phyloP scores from a whole-genome alignment of 139 green algal species.

The Chara braunii region DNA sequence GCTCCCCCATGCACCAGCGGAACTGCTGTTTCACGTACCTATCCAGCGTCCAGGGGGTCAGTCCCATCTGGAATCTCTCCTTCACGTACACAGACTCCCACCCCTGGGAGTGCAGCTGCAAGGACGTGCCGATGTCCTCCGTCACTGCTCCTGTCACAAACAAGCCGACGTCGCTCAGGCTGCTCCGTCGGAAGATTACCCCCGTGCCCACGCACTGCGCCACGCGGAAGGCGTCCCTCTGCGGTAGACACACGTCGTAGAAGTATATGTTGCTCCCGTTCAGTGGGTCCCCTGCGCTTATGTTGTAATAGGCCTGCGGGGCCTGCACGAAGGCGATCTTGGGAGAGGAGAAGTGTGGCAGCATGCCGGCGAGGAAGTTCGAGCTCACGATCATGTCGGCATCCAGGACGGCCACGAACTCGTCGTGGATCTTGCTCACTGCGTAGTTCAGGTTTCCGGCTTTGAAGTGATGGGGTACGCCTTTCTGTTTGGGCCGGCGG shows the following conservation, averaged over 20 bases:
- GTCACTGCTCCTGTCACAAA: constrained; percentile 31
- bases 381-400: constrained; percentile 28
- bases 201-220: constrained; percentile 33
- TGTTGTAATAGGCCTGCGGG: constrained; percentile 37
- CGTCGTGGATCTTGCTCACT: background rate
- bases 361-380: constrained; percentile 16
- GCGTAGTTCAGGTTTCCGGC: constrained; percentile 36
- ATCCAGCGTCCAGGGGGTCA: too few relatives aligned
- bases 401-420: constrained; percentile 30
- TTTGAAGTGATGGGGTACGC: constrained; percentile 38
- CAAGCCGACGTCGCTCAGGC: constrained; percentile 9
- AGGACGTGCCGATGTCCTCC: too few relatives aligned
- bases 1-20: constrained; percentile 18
- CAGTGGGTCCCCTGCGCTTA: constrained; percentile 25
- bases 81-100: too few relatives aligned
- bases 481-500: constrained; percentile 27
- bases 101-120: too few relatives aligned
- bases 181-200: constrained; percentile 6
- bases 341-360: constrained; percentile 24
- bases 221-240: too few relatives aligned
- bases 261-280: too few relatives aligned
- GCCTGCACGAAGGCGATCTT: constrained; percentile 29
- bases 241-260: constrained; percentile 31
- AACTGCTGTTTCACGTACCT: too few relatives aligned
- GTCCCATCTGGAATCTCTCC: too few relatives aligned